Evolutionary conservation across 371 early-diverging fungal genomes (phyloP).

Genomic region (Rhizopus stolonifer): DNA sequence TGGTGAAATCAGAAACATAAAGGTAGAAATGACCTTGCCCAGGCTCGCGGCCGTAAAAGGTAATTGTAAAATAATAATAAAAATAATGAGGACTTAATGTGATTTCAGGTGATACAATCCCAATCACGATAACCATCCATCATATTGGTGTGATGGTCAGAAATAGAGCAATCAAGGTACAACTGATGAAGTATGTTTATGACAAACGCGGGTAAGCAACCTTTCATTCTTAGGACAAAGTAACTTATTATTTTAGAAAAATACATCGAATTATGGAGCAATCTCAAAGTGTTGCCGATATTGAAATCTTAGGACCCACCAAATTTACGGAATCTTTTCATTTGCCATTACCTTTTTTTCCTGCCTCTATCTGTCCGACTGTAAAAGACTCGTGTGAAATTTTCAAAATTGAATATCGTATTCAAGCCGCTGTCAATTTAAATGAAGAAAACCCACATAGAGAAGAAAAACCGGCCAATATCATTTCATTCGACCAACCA

Average conservation of each 20-base stretch:
- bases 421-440: constrained; percentile 35
- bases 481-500: constrained; percentile 24
- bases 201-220: too few relatives aligned
- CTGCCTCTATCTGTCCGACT: constrained; percentile 15
- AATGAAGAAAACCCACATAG: constrained; percentile 25
- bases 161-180: constrained; percentile 22
- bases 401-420: constrained; percentile 36
- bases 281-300: constrained; percentile 12
- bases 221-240: too few relatives aligned
- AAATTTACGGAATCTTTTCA: constrained; percentile 21
- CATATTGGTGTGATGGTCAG: constrained; percentile 31
- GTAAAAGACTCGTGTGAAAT: constrained; percentile 12
- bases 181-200: constrained; percentile 25
- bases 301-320: constrained; percentile 23
- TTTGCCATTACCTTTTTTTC: constrained; percentile 32
- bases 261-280: constrained; percentile 12
- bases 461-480: constrained; percentile 15
- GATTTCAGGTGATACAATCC: constrained; percentile 40
- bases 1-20: constrained; percentile 21
- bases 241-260: constrained; percentile 9
- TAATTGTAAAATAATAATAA: constrained; percentile 6
- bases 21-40: constrained; percentile 27
- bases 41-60: constrained; percentile 48
- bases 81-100: neutral
- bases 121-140: constrained; percentile 31